These are phyloP conservation scores for Vitis hybrid DNA, from an alignment of 177 flowering plant species.

Conservation along the genomic window DNA sequence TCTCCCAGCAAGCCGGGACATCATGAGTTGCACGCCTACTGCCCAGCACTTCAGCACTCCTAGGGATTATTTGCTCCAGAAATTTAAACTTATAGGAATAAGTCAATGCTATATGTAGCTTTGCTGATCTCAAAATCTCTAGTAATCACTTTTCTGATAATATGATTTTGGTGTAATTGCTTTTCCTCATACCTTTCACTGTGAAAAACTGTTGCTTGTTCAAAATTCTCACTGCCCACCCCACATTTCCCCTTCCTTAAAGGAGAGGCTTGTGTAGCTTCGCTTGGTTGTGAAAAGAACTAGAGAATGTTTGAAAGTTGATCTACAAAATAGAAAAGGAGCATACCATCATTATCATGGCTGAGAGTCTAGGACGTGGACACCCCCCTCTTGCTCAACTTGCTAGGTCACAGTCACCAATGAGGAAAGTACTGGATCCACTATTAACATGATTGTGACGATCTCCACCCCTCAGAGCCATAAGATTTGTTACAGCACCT, in stretches of 20 bases:
- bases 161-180: too few species aligned
- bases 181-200: too few species aligned
- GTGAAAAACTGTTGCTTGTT: too few species aligned
- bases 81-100: background rate
- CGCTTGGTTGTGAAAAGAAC: background rate
- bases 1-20: background rate
- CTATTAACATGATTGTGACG: background rate
- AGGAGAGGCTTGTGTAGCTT: background rate
- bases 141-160: too few species aligned
- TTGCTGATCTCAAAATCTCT: too few species aligned
- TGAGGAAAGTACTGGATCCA: background rate
- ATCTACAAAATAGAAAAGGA: background rate
- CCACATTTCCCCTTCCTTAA: background rate
- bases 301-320: conserved; percentile 7
- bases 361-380: conserved; percentile 1
- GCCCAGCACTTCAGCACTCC: background rate
- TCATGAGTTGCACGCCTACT: background rate
- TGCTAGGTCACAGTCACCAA: conserved; percentile 3
- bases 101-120: background rate
- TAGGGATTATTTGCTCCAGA: background rate
- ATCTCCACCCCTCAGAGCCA: background rate
- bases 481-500: background rate
- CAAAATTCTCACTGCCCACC: too few species aligned
- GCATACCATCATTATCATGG: conserved; percentile 1
- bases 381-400: conserved; percentile 6